Evolutionary conservation across 2,329 filamentous ascomycete species (phyloP), one percentile per base, ranked within the genome.

Genomic region (Lizonia empirigonia): DNA sequence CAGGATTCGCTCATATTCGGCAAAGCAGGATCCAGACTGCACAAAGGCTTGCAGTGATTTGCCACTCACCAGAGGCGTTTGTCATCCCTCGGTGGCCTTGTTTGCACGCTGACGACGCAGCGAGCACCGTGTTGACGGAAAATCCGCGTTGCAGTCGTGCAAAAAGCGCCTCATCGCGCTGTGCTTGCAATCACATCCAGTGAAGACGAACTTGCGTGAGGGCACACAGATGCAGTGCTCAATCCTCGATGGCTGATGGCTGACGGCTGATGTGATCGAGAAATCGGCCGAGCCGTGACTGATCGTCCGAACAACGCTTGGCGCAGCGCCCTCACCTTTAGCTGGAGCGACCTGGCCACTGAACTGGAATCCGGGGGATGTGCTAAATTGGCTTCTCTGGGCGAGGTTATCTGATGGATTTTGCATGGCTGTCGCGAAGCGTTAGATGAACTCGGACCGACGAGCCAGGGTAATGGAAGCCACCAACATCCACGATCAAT

Each of bases 1-100:
- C 42, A 53, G 49, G 38, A 54, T 55, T 41, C 42, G 45, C 53
- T 49, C 45, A 50, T 46, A 26, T 44, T 50, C 50, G 44, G 45
- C 46, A 44, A 46, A 42, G 24, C 39, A 40, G 34, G 39, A 53
- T 48, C 44, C 50, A 53, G 44, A 44, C 44, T 53, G 44, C 29
- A 35, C 34, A 36, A 30, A 44, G 39, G 44, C 44, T 29, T 48
- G 34, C 44, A 36, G 34, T 7, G 38, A 48, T 48, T 53, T 53
- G 50, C 44, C 38, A 34, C 39, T 22, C 20, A 35, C 30, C 34
- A 44, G 38, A 16, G 33, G 34, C 44, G 44, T 38, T 44, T 44
- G 44, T 39, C 50, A 40, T 30, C 10, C 29, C 38, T 48, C 23
- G 30, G 23, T 19, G 18, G 33, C 33, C 29, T 39, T 13, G 33